phyloP scores from a whole-genome alignment of 441 rosid genomes.

The Euphorbia schlechtendalii region DNA sequence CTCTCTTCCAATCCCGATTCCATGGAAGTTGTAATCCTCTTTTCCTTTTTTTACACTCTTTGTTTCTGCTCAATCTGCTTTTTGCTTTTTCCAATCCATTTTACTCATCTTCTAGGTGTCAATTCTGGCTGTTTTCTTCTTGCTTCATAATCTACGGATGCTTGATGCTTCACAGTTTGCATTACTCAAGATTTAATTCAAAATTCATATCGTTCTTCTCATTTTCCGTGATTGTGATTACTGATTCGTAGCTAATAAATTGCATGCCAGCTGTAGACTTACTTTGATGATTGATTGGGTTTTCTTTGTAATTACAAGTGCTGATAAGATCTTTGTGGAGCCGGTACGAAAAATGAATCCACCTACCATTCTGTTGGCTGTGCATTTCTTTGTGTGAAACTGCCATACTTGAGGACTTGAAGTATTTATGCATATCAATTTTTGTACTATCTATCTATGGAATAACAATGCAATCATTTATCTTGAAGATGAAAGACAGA shows the following conservation, averaged over 20 bases:
- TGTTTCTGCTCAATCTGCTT: not conserved
- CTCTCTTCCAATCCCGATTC: slow-evolving; percentile 60
- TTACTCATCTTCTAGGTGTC: not conserved
- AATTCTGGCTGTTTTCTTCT: not conserved
- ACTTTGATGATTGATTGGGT: not conserved
- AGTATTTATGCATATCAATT: not conserved
- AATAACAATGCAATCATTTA: not conserved
- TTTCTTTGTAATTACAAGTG: not conserved
- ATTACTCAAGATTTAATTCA: too few relatives aligned
- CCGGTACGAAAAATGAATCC: not conserved
- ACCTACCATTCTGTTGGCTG: not conserved
- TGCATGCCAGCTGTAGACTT: not conserved
- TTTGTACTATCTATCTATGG: not conserved
- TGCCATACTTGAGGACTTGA: too few relatives aligned
- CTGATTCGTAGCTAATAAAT: not conserved
- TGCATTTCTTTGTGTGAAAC: too few relatives aligned
- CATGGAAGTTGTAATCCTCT: slow-evolving; percentile 53
- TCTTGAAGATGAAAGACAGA: not conserved
- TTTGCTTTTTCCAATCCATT: not conserved
- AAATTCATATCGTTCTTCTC: not conserved
- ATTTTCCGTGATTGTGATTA: not conserved
- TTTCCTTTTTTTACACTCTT: not conserved
- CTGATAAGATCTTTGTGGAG: not conserved
- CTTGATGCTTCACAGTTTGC: too few relatives aligned
- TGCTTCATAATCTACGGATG: too few relatives aligned